A percentile compares a stretch with the other conserved stretches of the same genome.
These are phyloP conservation scores for Neohortaea acidophila DNA, from an alignment of 495 filamentous ascomycete species.

Conservation along the genomic window DNA sequence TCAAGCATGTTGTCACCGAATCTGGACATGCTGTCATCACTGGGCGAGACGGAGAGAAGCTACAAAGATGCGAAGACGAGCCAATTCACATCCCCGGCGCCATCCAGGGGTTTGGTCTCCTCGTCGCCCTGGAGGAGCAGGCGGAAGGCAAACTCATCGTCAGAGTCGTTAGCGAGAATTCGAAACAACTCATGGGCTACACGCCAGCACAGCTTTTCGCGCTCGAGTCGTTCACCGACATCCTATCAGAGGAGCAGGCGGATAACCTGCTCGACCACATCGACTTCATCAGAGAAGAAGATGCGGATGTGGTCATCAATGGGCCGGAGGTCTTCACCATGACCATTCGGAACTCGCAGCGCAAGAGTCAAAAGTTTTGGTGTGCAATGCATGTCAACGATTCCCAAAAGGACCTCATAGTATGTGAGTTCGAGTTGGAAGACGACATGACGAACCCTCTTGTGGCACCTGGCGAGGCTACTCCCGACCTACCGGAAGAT, in stretches of 20 bases:
- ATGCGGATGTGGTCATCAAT: slow-evolving; percentile 51
- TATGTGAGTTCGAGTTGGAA: slow-evolving; percentile 88
- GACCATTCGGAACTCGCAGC: slow-evolving; percentile 42
- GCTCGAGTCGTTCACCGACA: slow-evolving; percentile 59
- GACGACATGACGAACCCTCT: slow-evolving; percentile 63
- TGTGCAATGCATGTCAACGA: slow-evolving; percentile 69
- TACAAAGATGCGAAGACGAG: slow-evolving; percentile 81
- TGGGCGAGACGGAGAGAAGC: slow-evolving; percentile 49
- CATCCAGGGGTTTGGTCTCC: slow-evolving; percentile 69
- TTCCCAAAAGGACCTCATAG: slow-evolving; percentile 50
- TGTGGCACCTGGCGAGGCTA: slow-evolving; percentile 38
- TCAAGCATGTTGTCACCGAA: slow-evolving; percentile 64
- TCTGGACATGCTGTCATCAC: slow-evolving; percentile 78
- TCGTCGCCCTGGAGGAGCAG: slow-evolving; percentile 64
- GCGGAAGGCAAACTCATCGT: slow-evolving; percentile 52
- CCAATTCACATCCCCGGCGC: slow-evolving; percentile 86
- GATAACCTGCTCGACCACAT: slow-evolving; percentile 75
- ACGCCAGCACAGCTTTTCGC: slow-evolving; percentile 63
- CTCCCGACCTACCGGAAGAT: slow-evolving; percentile 50
- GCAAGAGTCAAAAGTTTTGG: slow-evolving; percentile 56
- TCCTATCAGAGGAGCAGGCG: slow-evolving; percentile 65
- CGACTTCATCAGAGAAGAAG: slow-evolving; percentile 72
- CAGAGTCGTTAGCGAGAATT: slow-evolving; percentile 78
- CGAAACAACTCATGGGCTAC: slow-evolving; percentile 59
- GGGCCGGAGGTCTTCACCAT: slow-evolving; percentile 81